Conservation (phyloP, 2,329 filamentous ascomycete species). For the Simplicillium aogashimaense region DNA sequence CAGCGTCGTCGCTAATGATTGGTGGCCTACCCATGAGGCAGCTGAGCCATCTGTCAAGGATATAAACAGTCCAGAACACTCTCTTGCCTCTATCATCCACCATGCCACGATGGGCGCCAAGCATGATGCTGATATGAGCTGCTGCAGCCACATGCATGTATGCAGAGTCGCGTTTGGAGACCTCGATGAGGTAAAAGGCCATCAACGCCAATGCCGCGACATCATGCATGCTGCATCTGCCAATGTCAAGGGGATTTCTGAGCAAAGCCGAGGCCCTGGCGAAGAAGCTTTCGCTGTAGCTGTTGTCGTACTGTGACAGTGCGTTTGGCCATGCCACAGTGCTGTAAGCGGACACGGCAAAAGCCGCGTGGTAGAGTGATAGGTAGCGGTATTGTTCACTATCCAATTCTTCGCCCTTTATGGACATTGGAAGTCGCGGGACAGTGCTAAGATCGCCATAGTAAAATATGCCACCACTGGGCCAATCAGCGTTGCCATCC, state of each 20-base stretch:
- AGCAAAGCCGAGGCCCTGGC: slow-evolving; percentile 30
- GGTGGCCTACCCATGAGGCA: slow-evolving; percentile 40
- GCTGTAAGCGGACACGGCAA: slow-evolving; percentile 28
- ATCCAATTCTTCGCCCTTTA: slow-evolving; percentile 12
- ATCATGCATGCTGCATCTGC: slow-evolving; percentile 28
- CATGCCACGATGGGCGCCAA: slow-evolving; percentile 35
- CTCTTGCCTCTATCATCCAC: slow-evolving; percentile 33
- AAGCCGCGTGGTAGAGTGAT: slow-evolving; percentile 34
- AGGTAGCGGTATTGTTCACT: slow-evolving; percentile 23
- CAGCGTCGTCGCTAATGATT: slow-evolving; percentile 34
- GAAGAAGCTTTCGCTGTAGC: slow-evolving; percentile 33
- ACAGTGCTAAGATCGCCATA: slow-evolving; percentile 30
- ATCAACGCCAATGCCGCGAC: slow-evolving; percentile 35
- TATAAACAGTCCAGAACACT: slow-evolving; percentile 41
- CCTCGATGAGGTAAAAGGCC: slow-evolving; percentile 38
- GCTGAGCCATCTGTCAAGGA: slow-evolving; percentile 38
- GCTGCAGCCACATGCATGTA: slow-evolving; percentile 29
- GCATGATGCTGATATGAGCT: slow-evolving; percentile 25
- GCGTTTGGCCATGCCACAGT: slow-evolving; percentile 18
- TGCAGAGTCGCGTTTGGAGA: slow-evolving; percentile 36
- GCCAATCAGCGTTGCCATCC: slow-evolving; percentile 29
- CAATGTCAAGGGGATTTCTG: slow-evolving; percentile 36
- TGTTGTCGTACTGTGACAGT: slow-evolving; percentile 18
- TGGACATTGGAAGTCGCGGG: slow-evolving; percentile 15
- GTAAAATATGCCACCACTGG: slow-evolving; percentile 37